A percentile compares a stretch with the other conserved stretches of the same genome.
These are phyloP conservation scores for Trifolium pratense DNA, from an alignment of 306 rosid species.

Conservation along the genomic window DNA sequence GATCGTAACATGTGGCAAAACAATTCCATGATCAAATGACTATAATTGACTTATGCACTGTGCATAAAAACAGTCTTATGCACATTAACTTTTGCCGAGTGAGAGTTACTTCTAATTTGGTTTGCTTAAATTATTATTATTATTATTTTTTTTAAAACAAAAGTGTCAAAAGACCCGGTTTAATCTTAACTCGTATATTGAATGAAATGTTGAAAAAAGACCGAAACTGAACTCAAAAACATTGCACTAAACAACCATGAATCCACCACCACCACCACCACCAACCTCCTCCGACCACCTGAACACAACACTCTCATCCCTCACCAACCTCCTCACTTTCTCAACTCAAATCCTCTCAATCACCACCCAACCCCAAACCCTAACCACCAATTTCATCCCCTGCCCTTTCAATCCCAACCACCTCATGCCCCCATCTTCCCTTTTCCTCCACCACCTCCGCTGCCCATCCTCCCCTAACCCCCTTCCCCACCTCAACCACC, in stretches of 20 bases:
- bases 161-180: no score
- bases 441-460: slow-evolving; percentile 68
- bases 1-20: no score
- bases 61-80: no score
- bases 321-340: slow-evolving; percentile 49
- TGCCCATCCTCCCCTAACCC: slow-evolving; percentile 66
- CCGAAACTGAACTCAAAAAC: not conserved
- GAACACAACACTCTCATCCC: slow-evolving; percentile 51
- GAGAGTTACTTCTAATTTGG: no score
- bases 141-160: no score
- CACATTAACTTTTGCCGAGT: no score
- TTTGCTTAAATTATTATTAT: no score
- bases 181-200: no score
- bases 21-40: no score
- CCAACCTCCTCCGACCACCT: not conserved
- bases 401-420: slow-evolving; percentile 70
- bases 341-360: slow-evolving; percentile 43
- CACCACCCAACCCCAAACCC: slow-evolving; percentile 39
- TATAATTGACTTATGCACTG: no score
- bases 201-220: not conserved
- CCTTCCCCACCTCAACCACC: slow-evolving; percentile 35
- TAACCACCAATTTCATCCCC: slow-evolving; percentile 40
- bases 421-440: slow-evolving; percentile 58
- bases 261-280: not conserved
- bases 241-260: not conserved